phyloP scores from a whole-genome alignment of 805 yeast species.

The Schizosaccharomyces osmophilus region DNA sequence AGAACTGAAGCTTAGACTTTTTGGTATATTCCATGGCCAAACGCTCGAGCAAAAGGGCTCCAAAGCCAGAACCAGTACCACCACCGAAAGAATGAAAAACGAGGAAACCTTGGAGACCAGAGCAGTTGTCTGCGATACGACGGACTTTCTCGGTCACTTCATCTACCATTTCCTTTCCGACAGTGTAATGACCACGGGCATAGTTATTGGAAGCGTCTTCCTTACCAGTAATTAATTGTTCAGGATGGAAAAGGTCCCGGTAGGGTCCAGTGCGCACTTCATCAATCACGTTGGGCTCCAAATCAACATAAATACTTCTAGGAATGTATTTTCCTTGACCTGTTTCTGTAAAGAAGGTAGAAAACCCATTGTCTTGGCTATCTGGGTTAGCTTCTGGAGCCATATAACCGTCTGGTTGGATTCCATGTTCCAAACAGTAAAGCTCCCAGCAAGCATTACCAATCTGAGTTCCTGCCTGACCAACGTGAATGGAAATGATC shows the following conservation, averaged over 20 bases:
- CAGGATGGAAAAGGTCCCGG: conserved; percentile 88
- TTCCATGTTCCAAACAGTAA: conserved; percentile 91
- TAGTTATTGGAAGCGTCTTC: conserved; percentile 96
- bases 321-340: conserved; percentile 92
- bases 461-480: conserved; percentile 3
- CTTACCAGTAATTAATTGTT: conserved; percentile 87
- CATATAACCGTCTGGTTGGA: conserved; percentile 75
- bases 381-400: conserved; percentile 12
- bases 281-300: conserved; percentile 93
- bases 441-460: conserved; percentile 14
- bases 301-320: conserved; percentile 86
- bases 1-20: conserved; percentile 90
- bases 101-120: conserved; percentile 89
- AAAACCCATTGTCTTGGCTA: conserved; percentile 90
- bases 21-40: conserved; percentile 81
- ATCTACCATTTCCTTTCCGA: conserved; percentile 84
- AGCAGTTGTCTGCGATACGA: conserved; percentile 51
- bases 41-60: conserved; percentile 78
- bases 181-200: conserved; percentile 97
- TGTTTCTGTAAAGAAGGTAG: conserved; percentile 88
- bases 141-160: conserved; percentile 87
- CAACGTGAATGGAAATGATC: conserved; percentile 3
- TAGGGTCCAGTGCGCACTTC: conserved; percentile 89
- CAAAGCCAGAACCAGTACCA: conserved; percentile 98
- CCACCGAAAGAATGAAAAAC: conserved; percentile 97